Evolutionary conservation across 2,329 filamentous ascomycete species (phyloP).

Genomic region (Ophiocordyceps australis): DNA sequence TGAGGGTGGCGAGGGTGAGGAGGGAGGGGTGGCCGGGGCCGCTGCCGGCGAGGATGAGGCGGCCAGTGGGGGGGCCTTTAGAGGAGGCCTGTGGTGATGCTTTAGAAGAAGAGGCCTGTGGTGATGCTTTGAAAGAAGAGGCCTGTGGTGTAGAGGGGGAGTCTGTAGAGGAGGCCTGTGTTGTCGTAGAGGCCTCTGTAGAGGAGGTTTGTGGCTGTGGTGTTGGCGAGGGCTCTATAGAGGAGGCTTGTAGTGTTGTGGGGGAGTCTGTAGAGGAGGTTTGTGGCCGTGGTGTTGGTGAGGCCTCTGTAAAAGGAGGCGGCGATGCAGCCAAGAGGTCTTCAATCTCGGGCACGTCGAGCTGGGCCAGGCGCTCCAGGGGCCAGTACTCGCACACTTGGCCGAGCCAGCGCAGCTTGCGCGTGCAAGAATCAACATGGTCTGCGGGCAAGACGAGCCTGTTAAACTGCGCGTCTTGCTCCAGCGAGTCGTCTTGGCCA

Average conservation of each 20-base stretch:
- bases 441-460: conserved; percentile 49
- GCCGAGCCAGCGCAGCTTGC: conserved; percentile 80
- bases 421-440: conserved; percentile 55
- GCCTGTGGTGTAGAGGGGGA: too few relatives aligned
- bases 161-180: too few relatives aligned
- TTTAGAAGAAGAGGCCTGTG: too few relatives aligned
- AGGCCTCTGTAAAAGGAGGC: too few relatives aligned
- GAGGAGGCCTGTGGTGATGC: too few relatives aligned
- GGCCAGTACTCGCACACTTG: conserved; percentile 99
- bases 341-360: conserved; percentile 66
- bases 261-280: too few relatives aligned
- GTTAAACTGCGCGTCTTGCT: conserved; percentile 74
- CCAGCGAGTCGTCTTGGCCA: conserved; percentile 39
- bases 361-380: conserved; percentile 57
- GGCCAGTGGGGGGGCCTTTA: conserved; percentile 36
- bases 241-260: too few relatives aligned
- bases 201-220: too few relatives aligned
- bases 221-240: too few relatives aligned
- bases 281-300: too few relatives aligned
- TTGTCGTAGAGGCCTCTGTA: too few relatives aligned
- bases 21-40: conserved; percentile 88
- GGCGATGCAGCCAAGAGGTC: conserved; percentile 58
- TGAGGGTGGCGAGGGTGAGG: conserved; percentile 65
- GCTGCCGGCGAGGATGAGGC: conserved; percentile 76
- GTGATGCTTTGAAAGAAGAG: too few relatives aligned